These are phyloP conservation scores for Venturia pyrina DNA, from an alignment of 2,329 filamentous ascomycete species.

Conservation along the genomic window DNA sequence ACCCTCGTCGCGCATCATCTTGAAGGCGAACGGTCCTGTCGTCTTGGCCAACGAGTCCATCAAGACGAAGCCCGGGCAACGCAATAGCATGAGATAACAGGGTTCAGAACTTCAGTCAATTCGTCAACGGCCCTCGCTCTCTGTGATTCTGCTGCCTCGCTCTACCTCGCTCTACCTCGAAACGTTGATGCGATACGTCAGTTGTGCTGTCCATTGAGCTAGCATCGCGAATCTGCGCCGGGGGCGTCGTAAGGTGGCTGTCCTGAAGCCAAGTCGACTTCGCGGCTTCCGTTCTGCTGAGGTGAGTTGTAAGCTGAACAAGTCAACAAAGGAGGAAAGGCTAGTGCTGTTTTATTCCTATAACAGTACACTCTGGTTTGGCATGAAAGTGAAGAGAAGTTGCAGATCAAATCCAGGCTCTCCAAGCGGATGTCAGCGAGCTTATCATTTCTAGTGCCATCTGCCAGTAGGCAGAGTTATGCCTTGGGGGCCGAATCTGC, in stretches of 20 bases:
- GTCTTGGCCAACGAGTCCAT: not conserved
- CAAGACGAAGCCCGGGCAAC: not conserved
- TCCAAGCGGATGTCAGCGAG: not conserved
- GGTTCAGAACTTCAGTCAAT: too few relatives aligned
- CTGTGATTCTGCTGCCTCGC: not conserved
- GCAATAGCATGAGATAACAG: not conserved
- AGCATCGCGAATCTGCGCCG: not conserved
- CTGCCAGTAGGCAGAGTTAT: not conserved
- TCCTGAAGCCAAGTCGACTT: not conserved
- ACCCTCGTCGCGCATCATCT: not conserved
- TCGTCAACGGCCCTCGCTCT: not conserved
- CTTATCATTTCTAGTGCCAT: not conserved
- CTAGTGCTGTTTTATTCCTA: not conserved
- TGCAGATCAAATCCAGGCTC: not conserved
- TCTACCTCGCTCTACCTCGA: too few relatives aligned
- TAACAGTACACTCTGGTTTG: not conserved
- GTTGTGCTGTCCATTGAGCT: not conserved
- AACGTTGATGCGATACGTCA: not conserved
- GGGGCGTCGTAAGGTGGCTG: not conserved
- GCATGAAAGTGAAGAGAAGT: not conserved
- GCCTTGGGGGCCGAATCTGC: not conserved
- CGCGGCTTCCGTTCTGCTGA: not conserved
- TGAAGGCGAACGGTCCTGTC: not conserved
- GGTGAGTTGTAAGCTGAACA: conserved; percentile 1
- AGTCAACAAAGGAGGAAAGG: not conserved